Evolutionary conservation across 179 eudicot genomes (phyloP), one percentile per base, ranked within the genome.

Genomic region (Silene vulgaris): DNA sequence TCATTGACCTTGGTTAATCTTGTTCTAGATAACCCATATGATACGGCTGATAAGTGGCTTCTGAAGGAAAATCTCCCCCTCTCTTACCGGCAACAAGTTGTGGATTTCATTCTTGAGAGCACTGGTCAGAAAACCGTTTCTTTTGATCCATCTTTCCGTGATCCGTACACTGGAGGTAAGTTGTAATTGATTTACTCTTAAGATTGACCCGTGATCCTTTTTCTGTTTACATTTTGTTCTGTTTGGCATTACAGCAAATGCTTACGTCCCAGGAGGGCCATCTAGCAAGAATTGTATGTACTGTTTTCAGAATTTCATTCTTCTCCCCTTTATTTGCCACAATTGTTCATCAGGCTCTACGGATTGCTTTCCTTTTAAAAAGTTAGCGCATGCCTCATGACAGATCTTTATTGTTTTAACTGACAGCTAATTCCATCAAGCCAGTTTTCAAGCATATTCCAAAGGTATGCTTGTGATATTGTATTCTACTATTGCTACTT

Each of bases 161-260:
- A 95, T 84, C 99, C 99, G 45, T 95, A 71, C 77, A 95, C 99
- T 73, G 99, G 99, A 65, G 80, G 99, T 95, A 82, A 90, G 95
- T 81, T 57, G 65, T 69, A 4, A 45, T 30, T 26, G 21, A 69
- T 61, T 65, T 60, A 45, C 73, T 29, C 68, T 17, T 30, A 56
- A 54, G 17, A 37, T 32, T 23, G 63, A 79, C 29, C 16, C 29
- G 21, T 8, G 30, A 72, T 59, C 57, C 63, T 48, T 74, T 78
- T 66, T 5, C 65, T 70, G 19, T 65, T 23, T 75, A 8, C 69
- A n/a, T 37, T 67, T 7, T 63, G 28, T 30, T 61, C 65, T 65
- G 32, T 81, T 76, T 74, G 48, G 75, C 72, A 26, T 85, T 85
- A 67, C 97, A 95, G 99, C 95, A 77, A 92, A 79, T 84, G 99